Base-by-base conservation (phyloP, 78 protist species). In the slime mould (Dictyostelium discoideum) region DNA sequence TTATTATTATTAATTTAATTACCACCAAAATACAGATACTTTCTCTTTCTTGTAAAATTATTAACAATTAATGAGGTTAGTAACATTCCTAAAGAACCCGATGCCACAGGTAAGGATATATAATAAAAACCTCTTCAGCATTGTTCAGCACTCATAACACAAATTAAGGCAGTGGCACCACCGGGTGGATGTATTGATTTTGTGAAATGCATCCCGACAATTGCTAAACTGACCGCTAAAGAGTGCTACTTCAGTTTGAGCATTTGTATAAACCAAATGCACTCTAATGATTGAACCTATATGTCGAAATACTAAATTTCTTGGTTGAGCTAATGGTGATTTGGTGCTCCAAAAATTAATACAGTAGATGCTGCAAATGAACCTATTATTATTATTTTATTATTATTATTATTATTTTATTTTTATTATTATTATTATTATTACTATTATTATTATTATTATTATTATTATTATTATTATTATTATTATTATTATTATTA, bases 361-460 rank as follows among this genome's bases (percentile, higher is more conserved):
- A 92, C 97, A 1, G 96, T 90, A 29, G 96, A 84, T n/a, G 97
- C 97, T 13, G 92, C 97, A 67, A 96, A 96, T 69, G 93, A 83
- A 4, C 92, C 97, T 11, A 96, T n/a, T n/a, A n/a, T n/a, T n/a
- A n/a, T n/a, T n/a, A n/a, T n/a, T n/a, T n/a, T n/a, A n/a, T n/a
- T n/a, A n/a, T n/a, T n/a, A n/a, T n/a, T n/a, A n/a, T n/a, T n/a
- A n/a, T n/a, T n/a, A n/a, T n/a, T n/a, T n/a, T n/a, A n/a, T n/a
- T n/a, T n/a, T n/a, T n/a, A n/a, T n/a, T n/a, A n/a, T n/a, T n/a
- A n/a, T n/a, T n/a, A n/a, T n/a, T n/a, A n/a, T n/a, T n/a, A n/a
- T n/a, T n/a, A n/a, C n/a, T n/a, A n/a, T n/a, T n/a, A n/a, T n/a
- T n/a, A n/a, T n/a, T n/a, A n/a, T n/a, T n/a, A n/a, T n/a, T n/a